Conservation (phyloP, 129 eudicot species). For the Chrysanthemum seticuspe region DNA sequence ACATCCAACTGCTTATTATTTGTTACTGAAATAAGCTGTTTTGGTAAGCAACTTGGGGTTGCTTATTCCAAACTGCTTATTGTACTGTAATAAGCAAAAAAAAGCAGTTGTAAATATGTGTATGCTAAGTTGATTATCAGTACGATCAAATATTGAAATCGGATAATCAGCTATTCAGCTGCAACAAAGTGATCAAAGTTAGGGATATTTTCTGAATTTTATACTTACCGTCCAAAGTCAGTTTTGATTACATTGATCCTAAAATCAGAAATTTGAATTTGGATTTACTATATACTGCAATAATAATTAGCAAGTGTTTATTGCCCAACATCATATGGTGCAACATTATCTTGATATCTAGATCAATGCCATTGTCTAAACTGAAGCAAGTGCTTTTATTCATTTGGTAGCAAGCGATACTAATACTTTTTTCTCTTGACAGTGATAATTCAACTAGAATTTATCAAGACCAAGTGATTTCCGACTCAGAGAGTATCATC, state of each 20-base stretch:
- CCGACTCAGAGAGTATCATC: conserved; percentile 44
- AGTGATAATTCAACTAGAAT: conserved; percentile 53
- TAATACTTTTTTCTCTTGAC: conserved; percentile 14
- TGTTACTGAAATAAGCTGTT: too few species aligned
- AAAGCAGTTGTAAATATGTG: too few species aligned
- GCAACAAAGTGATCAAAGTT: conserved; percentile 3
- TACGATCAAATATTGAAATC: too few species aligned
- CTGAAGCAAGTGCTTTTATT: conserved; percentile 6
- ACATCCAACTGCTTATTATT: too few species aligned
- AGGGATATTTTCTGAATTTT: conserved; percentile 7
- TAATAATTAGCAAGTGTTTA: background rate
- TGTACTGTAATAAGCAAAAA: too few species aligned
- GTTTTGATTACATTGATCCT: background rate
- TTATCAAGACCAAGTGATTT: conserved; percentile 47
- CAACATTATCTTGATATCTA: background rate
- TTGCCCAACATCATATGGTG: background rate
- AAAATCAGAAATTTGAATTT: background rate
- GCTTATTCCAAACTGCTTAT: too few species aligned
- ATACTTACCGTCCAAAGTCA: background rate
- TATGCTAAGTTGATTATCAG: too few species aligned
- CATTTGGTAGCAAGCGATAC: background rate
- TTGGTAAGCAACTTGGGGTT: too few species aligned
- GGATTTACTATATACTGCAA: background rate
- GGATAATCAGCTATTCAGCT: background rate
- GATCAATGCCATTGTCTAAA: conserved; percentile 8